A percentile compares a stretch with the other conserved stretches of the same genome.
These are phyloP conservation scores for Trichoderma lentiforme DNA, from an alignment of 2,329 filamentous ascomycete genomes.

Conservation along the genomic window DNA sequence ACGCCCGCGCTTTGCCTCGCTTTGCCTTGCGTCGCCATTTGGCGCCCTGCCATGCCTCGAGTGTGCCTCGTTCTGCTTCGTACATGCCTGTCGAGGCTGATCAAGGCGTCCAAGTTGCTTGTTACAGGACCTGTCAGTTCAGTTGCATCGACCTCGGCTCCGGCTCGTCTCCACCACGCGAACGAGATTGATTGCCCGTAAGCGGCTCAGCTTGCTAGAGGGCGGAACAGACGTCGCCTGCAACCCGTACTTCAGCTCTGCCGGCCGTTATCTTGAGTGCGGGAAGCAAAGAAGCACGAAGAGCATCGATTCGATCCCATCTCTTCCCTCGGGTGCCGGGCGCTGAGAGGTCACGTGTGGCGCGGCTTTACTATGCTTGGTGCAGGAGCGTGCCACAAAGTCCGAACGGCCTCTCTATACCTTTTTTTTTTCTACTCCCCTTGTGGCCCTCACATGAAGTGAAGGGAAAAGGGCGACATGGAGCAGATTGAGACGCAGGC, in stretches of 20 bases:
- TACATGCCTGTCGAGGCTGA: not conserved
- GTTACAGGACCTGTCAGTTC: not conserved
- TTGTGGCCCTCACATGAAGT: not conserved
- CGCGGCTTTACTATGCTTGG: conserved; percentile 6
- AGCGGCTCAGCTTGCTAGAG: not conserved
- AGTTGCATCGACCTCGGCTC: not conserved
- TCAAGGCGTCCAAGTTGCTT: not conserved
- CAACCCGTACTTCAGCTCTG: not conserved
- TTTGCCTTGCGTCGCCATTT: not conserved
- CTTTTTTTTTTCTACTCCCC: not conserved
- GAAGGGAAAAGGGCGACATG: conserved; percentile 33
- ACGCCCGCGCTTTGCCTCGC: not conserved
- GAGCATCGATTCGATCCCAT: not conserved
- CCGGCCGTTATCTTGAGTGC: not conserved
- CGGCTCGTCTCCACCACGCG: not conserved
- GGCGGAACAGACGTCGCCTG: not conserved
- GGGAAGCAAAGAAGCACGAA: not conserved
- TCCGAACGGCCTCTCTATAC: not conserved
- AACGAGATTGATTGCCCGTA: not conserved
- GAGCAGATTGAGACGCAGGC: conserved; percentile 54
- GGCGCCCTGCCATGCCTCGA: not conserved
- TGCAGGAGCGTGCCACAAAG: not conserved
- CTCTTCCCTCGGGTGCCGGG: not conserved
- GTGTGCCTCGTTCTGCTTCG: not conserved
- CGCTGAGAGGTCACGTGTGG: conserved; percentile 10